Conservation (phyloP, 176 grass and related monocot species). For the Bromus sterilis region DNA sequence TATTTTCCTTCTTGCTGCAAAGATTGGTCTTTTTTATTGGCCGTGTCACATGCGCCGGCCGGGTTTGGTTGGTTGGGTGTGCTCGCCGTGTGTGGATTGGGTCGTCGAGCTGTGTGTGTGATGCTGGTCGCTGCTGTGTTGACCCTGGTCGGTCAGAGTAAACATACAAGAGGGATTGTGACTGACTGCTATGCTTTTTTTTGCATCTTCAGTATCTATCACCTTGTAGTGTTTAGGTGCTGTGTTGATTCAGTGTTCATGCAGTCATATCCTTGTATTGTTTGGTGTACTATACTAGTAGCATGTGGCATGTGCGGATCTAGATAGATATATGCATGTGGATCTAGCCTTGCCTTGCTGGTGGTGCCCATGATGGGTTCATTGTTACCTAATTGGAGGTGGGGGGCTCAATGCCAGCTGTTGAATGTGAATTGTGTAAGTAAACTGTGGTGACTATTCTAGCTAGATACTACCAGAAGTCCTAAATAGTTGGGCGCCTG, state of each 20-base stretch:
- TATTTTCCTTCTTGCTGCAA: background rate
- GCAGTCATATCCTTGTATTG: background rate
- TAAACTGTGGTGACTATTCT: background rate
- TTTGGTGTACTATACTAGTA: background rate
- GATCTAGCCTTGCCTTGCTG: slow-evolving; percentile 22
- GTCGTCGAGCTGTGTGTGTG: slow-evolving; percentile 7
- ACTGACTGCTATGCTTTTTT: background rate
- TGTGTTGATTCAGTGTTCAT: slow-evolving; percentile 32
- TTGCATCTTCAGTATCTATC: background rate
- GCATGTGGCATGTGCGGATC: slow-evolving; percentile 6
- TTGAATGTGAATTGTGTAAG: background rate
- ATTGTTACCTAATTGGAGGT: background rate
- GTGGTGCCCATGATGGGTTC: slow-evolving; percentile 26
- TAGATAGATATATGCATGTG: slow-evolving; percentile 9
- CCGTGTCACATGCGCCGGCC: slow-evolving; percentile 1
- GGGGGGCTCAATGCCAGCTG: background rate
- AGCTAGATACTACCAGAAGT: background rate
- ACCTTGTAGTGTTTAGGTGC: background rate
- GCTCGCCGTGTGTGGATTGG: background rate
- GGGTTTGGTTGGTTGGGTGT: background rate
- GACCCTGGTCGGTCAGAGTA: slow-evolving; percentile 37
- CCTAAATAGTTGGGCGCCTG: background rate
- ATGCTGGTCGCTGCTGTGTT: slow-evolving; percentile 10
- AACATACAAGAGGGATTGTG: background rate
- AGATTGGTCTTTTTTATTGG: slow-evolving; percentile 21